Percentiles rank a stretch among this genome's conserved stretches.
These are phyloP conservation scores for Lactarius evosmus DNA, from an alignment of 768 basidiomycete genomes.

Conservation along the genomic window DNA sequence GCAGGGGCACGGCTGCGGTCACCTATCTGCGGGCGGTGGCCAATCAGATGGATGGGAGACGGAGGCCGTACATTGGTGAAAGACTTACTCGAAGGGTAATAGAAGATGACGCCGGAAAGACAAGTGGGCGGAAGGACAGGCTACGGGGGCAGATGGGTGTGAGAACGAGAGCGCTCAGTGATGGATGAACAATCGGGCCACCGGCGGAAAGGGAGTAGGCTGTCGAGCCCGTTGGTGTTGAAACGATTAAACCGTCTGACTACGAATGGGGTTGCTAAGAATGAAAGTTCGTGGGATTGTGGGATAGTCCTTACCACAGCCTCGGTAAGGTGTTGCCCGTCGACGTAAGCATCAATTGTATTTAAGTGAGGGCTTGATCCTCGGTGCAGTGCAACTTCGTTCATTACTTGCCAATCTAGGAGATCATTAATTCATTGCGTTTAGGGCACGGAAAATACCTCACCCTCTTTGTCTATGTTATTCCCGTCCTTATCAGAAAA, in stretches of 20 bases:
- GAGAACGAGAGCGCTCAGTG: conserved; percentile 81
- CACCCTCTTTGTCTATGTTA: conserved; percentile 53
- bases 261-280: conserved; percentile 34
- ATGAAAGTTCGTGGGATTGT: conserved; percentile 19
- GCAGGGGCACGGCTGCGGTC: conserved; percentile 81
- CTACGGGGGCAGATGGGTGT: conserved; percentile 97
- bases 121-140: conserved; percentile 85
- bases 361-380: conserved; percentile 90
- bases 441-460: conserved; percentile 43
- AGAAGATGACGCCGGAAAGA: conserved; percentile 79
- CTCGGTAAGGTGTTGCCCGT: conserved; percentile 93
- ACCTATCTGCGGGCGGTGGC: conserved; percentile 56
- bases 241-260: conserved; percentile 93
- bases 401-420: conserved; percentile 96
- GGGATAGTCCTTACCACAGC: conserved; percentile 66
- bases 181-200: conserved; percentile 94
- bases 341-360: conserved; percentile 90
- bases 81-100: conserved; percentile 66
- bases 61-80: neutral
- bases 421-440: conserved; percentile 7
- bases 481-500: conserved; percentile 61
- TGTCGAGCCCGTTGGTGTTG: conserved; percentile 94
- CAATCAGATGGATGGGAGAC: neutral
- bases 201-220: conserved; percentile 95
- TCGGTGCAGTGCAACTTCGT: conserved; percentile 90